Conservation (phyloP, 352 stramenopile species). For the Phytophthora pini region DNA sequence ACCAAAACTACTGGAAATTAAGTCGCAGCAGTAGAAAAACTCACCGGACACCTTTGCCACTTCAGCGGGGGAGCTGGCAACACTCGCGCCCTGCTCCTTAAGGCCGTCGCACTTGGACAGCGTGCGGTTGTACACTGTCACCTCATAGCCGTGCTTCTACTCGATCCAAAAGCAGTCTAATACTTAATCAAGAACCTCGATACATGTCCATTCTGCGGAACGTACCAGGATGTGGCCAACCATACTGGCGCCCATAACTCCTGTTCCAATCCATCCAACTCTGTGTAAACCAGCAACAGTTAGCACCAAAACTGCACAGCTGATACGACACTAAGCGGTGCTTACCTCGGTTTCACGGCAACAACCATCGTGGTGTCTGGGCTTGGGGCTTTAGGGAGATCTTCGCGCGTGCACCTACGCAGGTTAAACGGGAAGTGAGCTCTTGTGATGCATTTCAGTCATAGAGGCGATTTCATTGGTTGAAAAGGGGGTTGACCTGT, state of each 20-base stretch:
- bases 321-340: neutral
- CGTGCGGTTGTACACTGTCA: conserved; percentile 90
- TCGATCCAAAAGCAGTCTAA: conserved; percentile 5
- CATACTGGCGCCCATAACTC: conserved; percentile 92
- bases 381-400: conserved; percentile 6
- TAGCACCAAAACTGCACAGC: neutral
- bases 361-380: conserved; percentile 24
- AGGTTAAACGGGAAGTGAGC: conserved; percentile 12
- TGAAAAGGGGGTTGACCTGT: conserved; percentile 8
- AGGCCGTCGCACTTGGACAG: conserved; percentile 82
- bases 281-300: conserved; percentile 28
- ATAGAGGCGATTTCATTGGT: conserved; percentile 25
- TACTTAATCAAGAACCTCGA: neutral
- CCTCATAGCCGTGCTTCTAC: conserved; percentile 85
- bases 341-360: conserved; percentile 37
- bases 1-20: neutral
- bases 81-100: conserved; percentile 74
- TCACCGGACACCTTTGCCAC: conserved; percentile 79
- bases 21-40: neutral
- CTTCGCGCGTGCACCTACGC: conserved; percentile 2
- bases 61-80: conserved; percentile 76
- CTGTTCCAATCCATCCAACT: conserved; percentile 87
- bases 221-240: conserved; percentile 84
- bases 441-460: conserved; percentile 11
- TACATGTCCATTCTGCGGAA: conserved; percentile 3